A percentile compares a stretch with the other conserved stretches of the same genome.
These are phyloP conservation scores for Pleomassaria siparia DNA, from an alignment of 2,329 filamentous ascomycete species.

Conservation along the genomic window DNA sequence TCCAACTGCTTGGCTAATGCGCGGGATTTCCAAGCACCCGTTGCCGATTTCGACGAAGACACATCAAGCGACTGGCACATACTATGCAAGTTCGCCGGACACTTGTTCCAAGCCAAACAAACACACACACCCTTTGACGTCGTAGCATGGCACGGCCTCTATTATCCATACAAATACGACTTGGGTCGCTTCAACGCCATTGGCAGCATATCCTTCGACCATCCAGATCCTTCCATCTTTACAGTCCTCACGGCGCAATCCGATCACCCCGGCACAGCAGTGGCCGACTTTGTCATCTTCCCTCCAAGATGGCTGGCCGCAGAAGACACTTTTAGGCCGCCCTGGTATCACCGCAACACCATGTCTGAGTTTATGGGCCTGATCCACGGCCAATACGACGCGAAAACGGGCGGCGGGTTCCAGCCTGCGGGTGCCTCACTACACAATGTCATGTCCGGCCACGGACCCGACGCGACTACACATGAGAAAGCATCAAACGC, in stretches of 20 bases:
- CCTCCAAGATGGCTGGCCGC: constrained; percentile 70
- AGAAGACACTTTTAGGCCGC: constrained; percentile 70
- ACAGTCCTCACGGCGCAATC: constrained; percentile 67
- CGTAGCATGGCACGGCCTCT: constrained; percentile 72
- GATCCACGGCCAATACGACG: constrained; percentile 64
- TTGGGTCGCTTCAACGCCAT: constrained; percentile 60
- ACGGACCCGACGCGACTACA: constrained; percentile 63
- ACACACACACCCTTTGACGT: constrained; percentile 70
- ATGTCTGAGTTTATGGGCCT: constrained; percentile 72
- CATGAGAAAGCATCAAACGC: constrained; percentile 61
- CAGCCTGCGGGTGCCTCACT: constrained; percentile 64
- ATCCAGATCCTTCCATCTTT: constrained; percentile 68
- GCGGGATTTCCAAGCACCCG: constrained; percentile 65
- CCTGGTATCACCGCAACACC: constrained; percentile 71
- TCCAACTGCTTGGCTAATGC: constrained; percentile 67
- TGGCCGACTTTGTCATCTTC: constrained; percentile 74
- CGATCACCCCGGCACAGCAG: constrained; percentile 54
- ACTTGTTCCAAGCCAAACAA: constrained; percentile 62
- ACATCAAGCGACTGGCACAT: constrained; percentile 59
- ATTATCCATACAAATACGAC: constrained; percentile 63
- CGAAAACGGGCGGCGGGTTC: constrained; percentile 60
- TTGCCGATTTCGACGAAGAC: constrained; percentile 59
- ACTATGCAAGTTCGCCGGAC: constrained; percentile 63
- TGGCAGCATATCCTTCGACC: constrained; percentile 62
- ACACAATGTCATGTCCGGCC: constrained; percentile 75